Percentiles rank a stretch among this genome's conserved stretches.
phyloP scores from a whole-genome alignment of 345 rosid genomes.

The Atalantia buxifolia region DNA sequence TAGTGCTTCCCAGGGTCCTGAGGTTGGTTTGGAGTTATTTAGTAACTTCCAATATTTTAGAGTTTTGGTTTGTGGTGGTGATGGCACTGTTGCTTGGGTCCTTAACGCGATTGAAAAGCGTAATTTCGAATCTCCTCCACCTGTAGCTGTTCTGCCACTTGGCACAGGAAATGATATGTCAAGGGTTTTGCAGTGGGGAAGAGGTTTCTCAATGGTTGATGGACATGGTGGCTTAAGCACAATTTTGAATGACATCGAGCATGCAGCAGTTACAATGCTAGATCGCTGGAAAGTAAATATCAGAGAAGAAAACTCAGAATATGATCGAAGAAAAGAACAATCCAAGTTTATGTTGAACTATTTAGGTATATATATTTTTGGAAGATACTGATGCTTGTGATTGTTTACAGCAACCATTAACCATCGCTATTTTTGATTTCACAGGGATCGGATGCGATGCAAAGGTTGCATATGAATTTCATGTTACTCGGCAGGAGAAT shows the following conservation, averaged over 20 bases:
- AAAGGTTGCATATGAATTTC: constrained; percentile 85
- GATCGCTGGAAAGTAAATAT: constrained; percentile 79
- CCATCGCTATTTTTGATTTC: constrained; percentile 17
- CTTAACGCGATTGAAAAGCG: constrained; percentile 69
- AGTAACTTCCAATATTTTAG: constrained; percentile 60
- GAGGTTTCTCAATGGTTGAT: constrained; percentile 61
- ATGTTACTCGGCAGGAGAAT: constrained; percentile 70
- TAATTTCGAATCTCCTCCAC: constrained; percentile 77
- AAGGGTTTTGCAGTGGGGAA: constrained; percentile 82
- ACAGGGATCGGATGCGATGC: constrained; percentile 90
- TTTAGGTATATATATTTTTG: constrained; percentile 41
- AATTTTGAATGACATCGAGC: constrained; percentile 64
- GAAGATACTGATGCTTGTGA: neutral
- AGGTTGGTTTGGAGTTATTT: constrained; percentile 65
- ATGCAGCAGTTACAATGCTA: constrained; percentile 79
- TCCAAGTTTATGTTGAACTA: constrained; percentile 84
- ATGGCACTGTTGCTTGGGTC: constrained; percentile 90
- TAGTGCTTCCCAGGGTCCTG: constrained; percentile 73
- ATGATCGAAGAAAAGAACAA: constrained; percentile 28
- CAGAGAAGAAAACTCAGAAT: constrained; percentile 42
- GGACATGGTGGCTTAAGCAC: constrained; percentile 68
- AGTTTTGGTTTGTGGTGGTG: constrained; percentile 84
- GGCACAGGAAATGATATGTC: constrained; percentile 91
- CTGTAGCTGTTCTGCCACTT: constrained; percentile 78
- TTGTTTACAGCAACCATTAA: constrained; percentile 14